Evolutionary conservation across 2,329 filamentous ascomycete species (phyloP).

Genomic region (Rutstroemia sydowiana): DNA sequence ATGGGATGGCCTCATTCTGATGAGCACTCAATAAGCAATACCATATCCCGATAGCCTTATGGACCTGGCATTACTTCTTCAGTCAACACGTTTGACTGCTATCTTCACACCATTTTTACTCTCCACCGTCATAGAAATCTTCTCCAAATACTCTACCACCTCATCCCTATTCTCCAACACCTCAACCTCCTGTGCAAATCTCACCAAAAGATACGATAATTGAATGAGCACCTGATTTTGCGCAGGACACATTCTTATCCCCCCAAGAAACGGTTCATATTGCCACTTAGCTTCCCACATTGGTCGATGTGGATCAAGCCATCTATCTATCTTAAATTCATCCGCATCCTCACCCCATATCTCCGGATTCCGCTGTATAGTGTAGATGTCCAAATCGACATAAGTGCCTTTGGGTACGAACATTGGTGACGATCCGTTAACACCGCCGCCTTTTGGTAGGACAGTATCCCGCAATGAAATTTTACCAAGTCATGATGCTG

Average conservation of each 20-base stretch:
- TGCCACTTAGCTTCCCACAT: constrained; percentile 20
- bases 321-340: constrained; percentile 33
- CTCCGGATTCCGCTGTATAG: constrained; percentile 32
- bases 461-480: background rate
- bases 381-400: constrained; percentile 13
- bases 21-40: too few species aligned
- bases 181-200: constrained; percentile 16
- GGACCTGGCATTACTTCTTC: too few species aligned
- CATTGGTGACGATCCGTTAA: constrained; percentile 21
- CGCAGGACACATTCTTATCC: constrained; percentile 29
- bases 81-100: background rate
- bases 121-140: background rate
- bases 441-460: constrained; percentile 26
- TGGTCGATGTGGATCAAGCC: background rate
- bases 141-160: constrained; percentile 4
- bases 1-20: too few species aligned
- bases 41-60: too few species aligned
- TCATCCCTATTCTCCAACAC: constrained; percentile 24
- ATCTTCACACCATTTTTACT: constrained; percentile 8
- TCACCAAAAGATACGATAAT: constrained; percentile 26
- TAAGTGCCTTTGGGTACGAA: constrained; percentile 19
- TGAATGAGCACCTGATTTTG: constrained; percentile 31
- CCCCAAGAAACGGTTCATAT: constrained; percentile 30
- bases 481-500: background rate
- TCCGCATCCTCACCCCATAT: constrained; percentile 33